phyloP scores from a whole-genome alignment of 2,329 filamentous ascomycete species.

The Diplodia mutila region DNA sequence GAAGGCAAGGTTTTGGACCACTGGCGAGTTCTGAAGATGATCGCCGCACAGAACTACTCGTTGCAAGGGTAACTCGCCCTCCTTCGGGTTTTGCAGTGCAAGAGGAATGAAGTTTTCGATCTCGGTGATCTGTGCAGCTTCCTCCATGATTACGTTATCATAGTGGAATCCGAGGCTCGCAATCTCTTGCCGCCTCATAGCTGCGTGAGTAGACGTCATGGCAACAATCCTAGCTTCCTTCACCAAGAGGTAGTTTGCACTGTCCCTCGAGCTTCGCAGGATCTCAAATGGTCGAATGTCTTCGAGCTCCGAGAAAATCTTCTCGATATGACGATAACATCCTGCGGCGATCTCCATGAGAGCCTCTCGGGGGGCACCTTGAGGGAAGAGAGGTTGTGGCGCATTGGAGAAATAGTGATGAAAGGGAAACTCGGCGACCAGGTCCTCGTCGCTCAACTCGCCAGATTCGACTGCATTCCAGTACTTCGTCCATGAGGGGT shows the following conservation, averaged over 20 bases:
- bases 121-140: conserved; percentile 96
- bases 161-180: conserved; percentile 92
- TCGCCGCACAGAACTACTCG: conserved; percentile 92
- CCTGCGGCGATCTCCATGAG: conserved; percentile 77
- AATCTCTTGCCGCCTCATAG: conserved; percentile 91
- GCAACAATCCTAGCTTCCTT: conserved; percentile 97
- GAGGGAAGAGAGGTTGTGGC: conserved; percentile 81
- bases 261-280: conserved; percentile 82
- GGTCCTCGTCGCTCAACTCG: conserved; percentile 61
- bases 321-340: conserved; percentile 85
- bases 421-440: conserved; percentile 82
- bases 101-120: conserved; percentile 96
- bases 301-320: conserved; percentile 88
- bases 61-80: conserved; percentile 76
- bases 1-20: conserved; percentile 93
- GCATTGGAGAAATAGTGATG: conserved; percentile 84
- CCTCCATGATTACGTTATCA: conserved; percentile 97
- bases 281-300: conserved; percentile 97
- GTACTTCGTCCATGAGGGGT: conserved; percentile 87
- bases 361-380: conserved; percentile 65
- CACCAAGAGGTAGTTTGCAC: conserved; percentile 91
- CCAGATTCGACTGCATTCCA: conserved; percentile 65
- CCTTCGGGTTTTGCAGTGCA: conserved; percentile 80
- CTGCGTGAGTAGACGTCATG: conserved; percentile 98
- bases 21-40: conserved; percentile 93